A percentile compares a stretch with the other conserved stretches of the same genome.
Conservation (phyloP, 75 land plant genomes). For the Isoetes taiwanensis region DNA sequence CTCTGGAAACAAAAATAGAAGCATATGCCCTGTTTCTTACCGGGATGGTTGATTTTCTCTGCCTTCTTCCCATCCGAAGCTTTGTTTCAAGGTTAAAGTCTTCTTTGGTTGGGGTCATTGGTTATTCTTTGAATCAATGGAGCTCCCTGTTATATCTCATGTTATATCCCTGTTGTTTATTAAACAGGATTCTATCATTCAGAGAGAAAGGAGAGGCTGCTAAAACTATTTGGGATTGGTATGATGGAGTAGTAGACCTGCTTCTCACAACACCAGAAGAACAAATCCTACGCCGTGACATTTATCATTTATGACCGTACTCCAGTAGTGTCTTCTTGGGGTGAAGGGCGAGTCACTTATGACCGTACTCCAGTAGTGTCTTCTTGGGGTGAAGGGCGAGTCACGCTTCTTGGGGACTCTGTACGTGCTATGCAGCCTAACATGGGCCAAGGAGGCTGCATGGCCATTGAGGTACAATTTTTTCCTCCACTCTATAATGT, state of each 20-base stretch:
- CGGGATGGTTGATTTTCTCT: too few species aligned
- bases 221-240: constrained; percentile 72
- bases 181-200: background rate
- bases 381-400: constrained; percentile 78
- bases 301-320: constrained; percentile 64
- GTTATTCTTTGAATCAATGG: too few species aligned
- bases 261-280: constrained; percentile 73
- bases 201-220: constrained; percentile 65
- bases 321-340: too few species aligned
- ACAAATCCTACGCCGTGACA: constrained; percentile 73
- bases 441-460: constrained; percentile 94
- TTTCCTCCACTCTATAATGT: background rate
- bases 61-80: too few species aligned
- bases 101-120: too few species aligned
- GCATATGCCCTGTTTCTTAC: too few species aligned
- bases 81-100: too few species aligned
- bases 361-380: too few species aligned
- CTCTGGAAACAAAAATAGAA: too few species aligned
- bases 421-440: constrained; percentile 97
- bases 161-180: too few species aligned
- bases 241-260: constrained; percentile 73
- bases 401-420: constrained; percentile 82
- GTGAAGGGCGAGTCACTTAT: too few species aligned
- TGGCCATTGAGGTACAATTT: constrained; percentile 83
- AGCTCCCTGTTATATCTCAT: too few species aligned